Base-by-base conservation (phyloP, 139 green algal species). In the Zygnema cylindricum region DNA sequence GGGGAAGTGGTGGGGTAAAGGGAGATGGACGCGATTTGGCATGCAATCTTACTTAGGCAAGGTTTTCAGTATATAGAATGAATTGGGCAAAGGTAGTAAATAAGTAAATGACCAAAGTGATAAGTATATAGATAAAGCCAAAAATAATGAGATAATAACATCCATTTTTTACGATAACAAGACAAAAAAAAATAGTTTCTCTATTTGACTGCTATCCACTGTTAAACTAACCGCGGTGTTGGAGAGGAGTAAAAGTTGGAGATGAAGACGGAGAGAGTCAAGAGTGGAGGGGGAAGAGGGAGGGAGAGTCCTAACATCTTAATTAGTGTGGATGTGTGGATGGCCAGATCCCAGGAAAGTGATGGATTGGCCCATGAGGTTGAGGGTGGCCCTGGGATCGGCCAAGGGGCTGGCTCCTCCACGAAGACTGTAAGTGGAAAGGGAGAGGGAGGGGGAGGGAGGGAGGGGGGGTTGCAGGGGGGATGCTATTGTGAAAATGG, bases 381-480 rank as follows among this genome's bases (percentile, higher is more conserved):
- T 87, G 40, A 78, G 55, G 30, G 43, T 81, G 43, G 81, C 81
- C 2, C 76, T 87, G 36, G 81, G 81, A 3, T 43, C 81, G 25
- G 81, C 81, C 55, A 87, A 87, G n/a, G 81, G 81, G 30, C 69
- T 88, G 35, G 83, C 83, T 0, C 54, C 83, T 88, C 69, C 83
- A 88, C 25, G 83, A 88, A 54, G 83, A 88, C 36, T 88, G 83
- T 88, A 69, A 88, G 83, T 79, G 71, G 36, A 63, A 63, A 63
- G 7, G 49, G 49, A 16, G 49, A 63, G 16, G 7, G 16, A 16
- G 49, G 49, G 16, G 16, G 49, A 25, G 49, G 49, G 49, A 25
- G 49, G 49, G 7, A 63, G 49, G 49, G 49, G 7, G 7, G 49
- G 7, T 25, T 63, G 49, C 16, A 63, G 49, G 49, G 49, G 49